A percentile compares a stretch with the other conserved stretches of the same genome.
These are phyloP conservation scores for Yamadazyma endophytica DNA, from an alignment of 805 yeast species.

Conservation along the genomic window DNA sequence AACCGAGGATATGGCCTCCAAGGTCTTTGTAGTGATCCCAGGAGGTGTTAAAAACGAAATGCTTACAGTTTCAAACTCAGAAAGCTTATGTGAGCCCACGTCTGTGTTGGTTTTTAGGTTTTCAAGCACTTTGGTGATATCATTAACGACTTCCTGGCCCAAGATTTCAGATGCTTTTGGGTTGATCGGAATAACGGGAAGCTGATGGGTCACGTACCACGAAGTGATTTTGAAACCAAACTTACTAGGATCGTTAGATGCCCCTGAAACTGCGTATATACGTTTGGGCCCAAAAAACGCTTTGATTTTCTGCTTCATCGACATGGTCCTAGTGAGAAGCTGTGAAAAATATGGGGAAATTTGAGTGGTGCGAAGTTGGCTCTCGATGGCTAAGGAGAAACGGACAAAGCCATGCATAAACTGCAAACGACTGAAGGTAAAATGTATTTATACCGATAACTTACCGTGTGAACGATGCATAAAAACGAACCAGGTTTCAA, in stretches of 20 bases:
- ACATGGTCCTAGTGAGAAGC: constrained; percentile 18
- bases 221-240: constrained; percentile 65
- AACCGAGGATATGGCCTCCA: constrained; percentile 35
- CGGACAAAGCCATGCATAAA: constrained; percentile 58
- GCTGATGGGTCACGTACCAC: constrained; percentile 58
- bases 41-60: constrained; percentile 79
- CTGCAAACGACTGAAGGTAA: constrained; percentile 61
- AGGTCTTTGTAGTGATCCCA: constrained; percentile 38
- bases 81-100: constrained; percentile 20
- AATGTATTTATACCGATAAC: constrained; percentile 46
- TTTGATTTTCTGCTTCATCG: constrained; percentile 34
- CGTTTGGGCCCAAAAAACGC: constrained; percentile 51
- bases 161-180: constrained; percentile 49
- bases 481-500: constrained; percentile 39
- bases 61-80: constrained; percentile 43
- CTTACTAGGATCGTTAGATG: constrained; percentile 58
- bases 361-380: too few relatives aligned
- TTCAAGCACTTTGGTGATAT: constrained; percentile 24
- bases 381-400: constrained; percentile 35
- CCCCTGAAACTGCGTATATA: constrained; percentile 66
- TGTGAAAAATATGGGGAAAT: background rate
- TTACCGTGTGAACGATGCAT: constrained; percentile 59
- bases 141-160: constrained; percentile 34
- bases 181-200: constrained; percentile 66
- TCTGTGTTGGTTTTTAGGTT: constrained; percentile 15